A percentile compares a stretch with the other conserved stretches of the same genome.
Evolutionary conservation across 139 green algal genomes (phyloP).

Genomic region (Nannochloris sp.): DNA sequence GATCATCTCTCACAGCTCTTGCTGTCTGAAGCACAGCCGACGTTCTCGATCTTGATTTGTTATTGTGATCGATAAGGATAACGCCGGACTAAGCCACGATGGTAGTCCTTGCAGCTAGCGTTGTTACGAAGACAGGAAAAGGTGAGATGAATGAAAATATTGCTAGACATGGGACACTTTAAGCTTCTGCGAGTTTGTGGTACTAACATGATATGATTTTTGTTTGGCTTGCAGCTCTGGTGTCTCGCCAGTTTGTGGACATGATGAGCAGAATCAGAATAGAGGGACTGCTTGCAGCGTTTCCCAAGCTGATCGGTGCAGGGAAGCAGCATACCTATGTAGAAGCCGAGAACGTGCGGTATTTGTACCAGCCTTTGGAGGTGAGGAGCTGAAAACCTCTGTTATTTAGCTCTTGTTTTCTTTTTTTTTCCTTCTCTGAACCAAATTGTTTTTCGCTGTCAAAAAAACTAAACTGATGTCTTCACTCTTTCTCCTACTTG

Average conservation of each 20-base stretch:
- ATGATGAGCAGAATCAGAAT: slow-evolving; percentile 94
- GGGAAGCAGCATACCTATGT: slow-evolving; percentile 99
- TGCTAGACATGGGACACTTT: neutral
- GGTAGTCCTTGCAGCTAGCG: slow-evolving; percentile 84
- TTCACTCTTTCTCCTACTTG: neutral
- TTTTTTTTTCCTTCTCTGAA: neutral
- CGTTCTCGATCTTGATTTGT: too few species aligned
- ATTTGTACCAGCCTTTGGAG: slow-evolving; percentile 98
- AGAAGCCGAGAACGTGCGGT: slow-evolving; percentile 98
- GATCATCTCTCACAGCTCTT: too few species aligned
- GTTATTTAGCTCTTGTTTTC: neutral
- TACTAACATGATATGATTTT: neutral
- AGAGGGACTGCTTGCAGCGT: slow-evolving; percentile 95
- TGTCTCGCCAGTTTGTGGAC: slow-evolving; percentile 96
- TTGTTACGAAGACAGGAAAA: slow-evolving; percentile 91
- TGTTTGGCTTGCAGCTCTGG: slow-evolving; percentile 71
- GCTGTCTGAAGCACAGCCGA: too few species aligned
- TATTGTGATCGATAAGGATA: too few species aligned
- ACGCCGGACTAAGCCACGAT: too few species aligned
- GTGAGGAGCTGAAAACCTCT: slow-evolving; percentile 28
- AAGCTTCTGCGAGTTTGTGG: too few species aligned
- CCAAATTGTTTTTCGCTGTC: neutral
- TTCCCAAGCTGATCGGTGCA: slow-evolving; percentile 93
- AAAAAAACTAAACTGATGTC: neutral
- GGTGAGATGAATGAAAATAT: slow-evolving; percentile 33